Base-by-base conservation (phyloP, 2,329 filamentous ascomycete genomes). In the Verruconis gallopava region DNA sequence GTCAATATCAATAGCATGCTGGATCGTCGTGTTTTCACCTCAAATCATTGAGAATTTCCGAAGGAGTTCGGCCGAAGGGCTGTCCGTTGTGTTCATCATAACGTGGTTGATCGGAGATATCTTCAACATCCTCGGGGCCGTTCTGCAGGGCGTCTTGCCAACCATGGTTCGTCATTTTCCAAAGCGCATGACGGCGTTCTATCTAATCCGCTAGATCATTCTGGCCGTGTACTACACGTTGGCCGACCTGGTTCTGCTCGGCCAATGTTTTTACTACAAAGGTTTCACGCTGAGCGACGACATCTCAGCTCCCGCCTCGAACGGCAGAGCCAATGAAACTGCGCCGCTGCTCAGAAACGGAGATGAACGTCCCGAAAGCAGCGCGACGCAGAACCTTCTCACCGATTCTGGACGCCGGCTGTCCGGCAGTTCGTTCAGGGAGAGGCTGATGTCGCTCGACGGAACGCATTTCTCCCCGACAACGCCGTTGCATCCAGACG, bases 31-130 rank as follows among this genome's bases (percentile, higher is more conserved):
- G 44, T 98, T 95, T 66, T 91, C 85, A 1, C 91, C 91, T 2
- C 91, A 98, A 53, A 95, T 98, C 52, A 80, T 94, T 52, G 85
- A 94, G 56, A 95, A 95, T 58, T 95, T 94, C 65, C 79, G 79
- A 48, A 76, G 86, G 43, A 68, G 75, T 50, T 93, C 82, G 32
- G 85, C 86, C 44, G 85, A 95, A 57, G 89, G 86, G 2, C 71
- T 96, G 1, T 93, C 85, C 0, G 74, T 95, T 12, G 80, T 89
- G 43, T 98, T 96, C 66, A 78, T 96, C 55, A 79, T 93, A 46
- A 75, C 93, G 53, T 98, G 91, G 91, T 72, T 95, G 2, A 71
- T 80, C 1, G 91, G 91, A 40, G 91, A 98, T 77, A 79, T 95
- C 50, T 95, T 94, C 70, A 96, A 96, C 58, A 93, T 95, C 48